Conservation (phyloP, 1,139 yeast species). For the Yamadazyma oceani region DNA sequence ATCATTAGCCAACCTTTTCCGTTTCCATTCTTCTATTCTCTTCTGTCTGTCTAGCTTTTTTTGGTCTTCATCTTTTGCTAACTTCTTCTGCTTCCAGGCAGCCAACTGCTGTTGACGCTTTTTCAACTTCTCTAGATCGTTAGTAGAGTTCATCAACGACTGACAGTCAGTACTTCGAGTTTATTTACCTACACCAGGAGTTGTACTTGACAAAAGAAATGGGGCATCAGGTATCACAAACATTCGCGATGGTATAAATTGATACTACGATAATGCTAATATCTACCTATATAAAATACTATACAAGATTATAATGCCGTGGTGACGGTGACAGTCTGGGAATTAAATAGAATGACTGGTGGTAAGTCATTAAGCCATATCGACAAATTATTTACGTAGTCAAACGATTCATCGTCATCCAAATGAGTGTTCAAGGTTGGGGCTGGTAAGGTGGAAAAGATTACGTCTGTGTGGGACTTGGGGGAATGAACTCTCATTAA, state of each 20-base stretch:
- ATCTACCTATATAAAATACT: too few species aligned
- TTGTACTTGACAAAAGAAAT: not conserved
- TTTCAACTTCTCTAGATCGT: constrained; percentile 33
- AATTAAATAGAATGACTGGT: constrained; percentile 76
- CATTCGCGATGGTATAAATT: not conserved
- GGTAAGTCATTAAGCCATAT: constrained; percentile 82
- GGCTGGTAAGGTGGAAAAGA: constrained; percentile 87
- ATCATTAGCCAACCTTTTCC: constrained; percentile 18
- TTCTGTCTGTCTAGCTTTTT: constrained; percentile 25
- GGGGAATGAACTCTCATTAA: constrained; percentile 68
- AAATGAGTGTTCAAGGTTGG: constrained; percentile 82
- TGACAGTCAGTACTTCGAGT: not conserved
- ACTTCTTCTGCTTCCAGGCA: constrained; percentile 42
- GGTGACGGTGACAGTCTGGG: constrained; percentile 94
- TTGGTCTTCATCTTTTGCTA: constrained; percentile 19
- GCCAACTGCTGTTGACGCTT: constrained; percentile 40
- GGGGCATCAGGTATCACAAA: too few species aligned
- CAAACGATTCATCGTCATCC: constrained; percentile 64
- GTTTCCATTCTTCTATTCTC: constrained; percentile 44
- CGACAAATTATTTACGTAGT: constrained; percentile 73
- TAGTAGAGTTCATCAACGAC: constrained; percentile 15
- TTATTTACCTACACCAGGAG: not conserved
- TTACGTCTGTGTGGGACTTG: constrained; percentile 57
- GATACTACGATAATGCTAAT: too few species aligned
- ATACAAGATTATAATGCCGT: constrained; percentile 75